Evolutionary conservation across 306 rosid genomes (phyloP), one percentile per base, ranked within the genome.

Genomic region (Rosa persica): DNA sequence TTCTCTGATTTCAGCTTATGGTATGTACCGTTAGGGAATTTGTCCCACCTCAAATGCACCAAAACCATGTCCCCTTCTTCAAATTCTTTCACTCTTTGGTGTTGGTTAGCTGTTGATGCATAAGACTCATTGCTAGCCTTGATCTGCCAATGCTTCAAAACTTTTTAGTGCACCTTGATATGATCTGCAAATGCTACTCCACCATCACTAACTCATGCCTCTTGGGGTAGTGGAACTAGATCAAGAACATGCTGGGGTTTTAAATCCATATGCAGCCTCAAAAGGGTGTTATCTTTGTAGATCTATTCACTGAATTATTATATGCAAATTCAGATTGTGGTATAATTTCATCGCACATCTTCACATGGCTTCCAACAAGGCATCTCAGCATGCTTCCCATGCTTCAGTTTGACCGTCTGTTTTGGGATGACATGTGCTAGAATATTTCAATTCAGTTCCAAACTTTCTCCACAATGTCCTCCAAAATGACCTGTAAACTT

Each of bases 91-190:
- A n/a, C 72, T 20, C 30, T 38, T 20, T 25, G 27, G n/a, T 67
- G 72, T 67, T 67, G 51, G 36, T 67, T 38, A 1, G 51, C 27
- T 67, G 46, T 11, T 17, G 49, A 46, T 38, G 25, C 72, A 67
- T 67, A 38, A 12, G 72, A 15, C 15, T 67, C 72, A 20, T 67
- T 67, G 19, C 72, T 67, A 39, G 51, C 72, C 23, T 40, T 67
- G 4, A 67, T 38, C 34, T 30, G 34, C 34, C 34, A 30, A 9
- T 49, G 15, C 17, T 13, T 51, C 5, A 19, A 5, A 0, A 67
- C 72, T 67, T 62, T 42, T 22, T 25, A 20, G 0, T 62, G 68
- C 2, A 25, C 40, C 40, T 62, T 62, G 40, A 62, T 40, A 13
- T 62, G 68, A 4, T 30, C 68, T 3, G 40, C 68, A 22, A 62